Percentiles rank a stretch among this genome's conserved stretches.
These are phyloP conservation scores for Apiotrichum mycotoxinovorans DNA, from an alignment of 1,284 basidiomycete genomes.

Conservation along the genomic window DNA sequence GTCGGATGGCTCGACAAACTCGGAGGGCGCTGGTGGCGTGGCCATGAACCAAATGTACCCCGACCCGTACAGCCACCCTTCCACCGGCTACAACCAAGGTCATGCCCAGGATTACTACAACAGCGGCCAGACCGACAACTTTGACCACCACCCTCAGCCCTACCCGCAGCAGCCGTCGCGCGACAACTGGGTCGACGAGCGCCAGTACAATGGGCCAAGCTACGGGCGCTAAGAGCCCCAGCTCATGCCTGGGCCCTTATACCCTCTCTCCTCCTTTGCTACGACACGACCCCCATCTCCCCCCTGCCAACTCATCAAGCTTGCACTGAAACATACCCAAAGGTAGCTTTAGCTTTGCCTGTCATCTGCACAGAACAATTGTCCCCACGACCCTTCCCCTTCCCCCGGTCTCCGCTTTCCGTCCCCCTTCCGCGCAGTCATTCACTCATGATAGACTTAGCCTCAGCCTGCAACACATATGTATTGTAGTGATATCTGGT, in stretches of 20 bases:
- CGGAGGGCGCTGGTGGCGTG: not conserved
- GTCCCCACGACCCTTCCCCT: not conserved
- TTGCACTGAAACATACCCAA: too few species aligned
- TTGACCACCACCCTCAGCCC: slow-evolving; percentile 23
- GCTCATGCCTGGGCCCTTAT: slow-evolving; percentile 6
- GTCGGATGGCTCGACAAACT: not conserved
- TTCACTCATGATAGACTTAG: not conserved
- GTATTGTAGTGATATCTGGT: slow-evolving; percentile 2
- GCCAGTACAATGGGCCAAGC: slow-evolving; percentile 40
- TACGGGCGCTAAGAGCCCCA: slow-evolving; percentile 29
- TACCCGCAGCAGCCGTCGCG: too few species aligned
- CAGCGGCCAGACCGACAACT: too few species aligned
- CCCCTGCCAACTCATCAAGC: not conserved
- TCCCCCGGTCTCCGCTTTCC: not conserved
- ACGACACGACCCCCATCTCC: not conserved
- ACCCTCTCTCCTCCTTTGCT: not conserved
- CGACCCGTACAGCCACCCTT: not conserved
- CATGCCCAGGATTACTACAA: slow-evolving; percentile 40
- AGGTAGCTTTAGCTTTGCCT: too few species aligned
- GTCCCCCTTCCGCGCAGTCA: not conserved
- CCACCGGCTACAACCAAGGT: slow-evolving; percentile 16
- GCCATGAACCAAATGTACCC: slow-evolving; percentile 3
- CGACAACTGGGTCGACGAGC: slow-evolving; percentile 36
- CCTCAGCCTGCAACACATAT: not conserved
- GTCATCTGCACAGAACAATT: too few species aligned